Percentiles rank a stretch among this genome's conserved stretches.
Evolutionary conservation across 805 yeast genomes (phyloP).

Genomic region (Zygotorulaspora danielsina): DNA sequence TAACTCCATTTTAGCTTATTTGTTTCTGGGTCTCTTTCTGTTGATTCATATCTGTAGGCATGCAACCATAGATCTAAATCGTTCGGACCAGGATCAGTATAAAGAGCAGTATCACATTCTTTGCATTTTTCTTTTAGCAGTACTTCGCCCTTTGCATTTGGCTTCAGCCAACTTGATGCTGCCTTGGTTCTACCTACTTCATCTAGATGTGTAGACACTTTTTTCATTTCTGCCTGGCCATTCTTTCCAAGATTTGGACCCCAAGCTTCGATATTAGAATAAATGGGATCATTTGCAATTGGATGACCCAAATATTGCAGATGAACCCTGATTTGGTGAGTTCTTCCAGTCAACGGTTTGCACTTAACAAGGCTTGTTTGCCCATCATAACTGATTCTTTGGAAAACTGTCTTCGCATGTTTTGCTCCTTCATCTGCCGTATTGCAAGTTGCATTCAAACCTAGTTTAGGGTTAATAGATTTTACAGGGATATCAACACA

Average conservation of each 20-base stretch:
- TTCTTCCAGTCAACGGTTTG: slow-evolving; percentile 84
- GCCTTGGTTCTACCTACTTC: slow-evolving; percentile 65
- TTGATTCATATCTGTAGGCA: slow-evolving; percentile 74
- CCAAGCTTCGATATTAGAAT: slow-evolving; percentile 77
- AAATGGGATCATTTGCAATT: slow-evolving; percentile 88
- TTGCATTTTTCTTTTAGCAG: slow-evolving; percentile 56
- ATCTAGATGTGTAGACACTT: slow-evolving; percentile 49
- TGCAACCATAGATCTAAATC: slow-evolving; percentile 89
- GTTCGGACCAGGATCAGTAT: slow-evolving; percentile 83
- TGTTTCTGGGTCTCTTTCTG: slow-evolving; percentile 29
- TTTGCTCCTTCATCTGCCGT: slow-evolving; percentile 41
- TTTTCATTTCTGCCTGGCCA: slow-evolving; percentile 47
- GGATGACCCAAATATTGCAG: slow-evolving; percentile 85
- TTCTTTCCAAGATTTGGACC: slow-evolving; percentile 67
- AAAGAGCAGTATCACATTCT: slow-evolving; percentile 64
- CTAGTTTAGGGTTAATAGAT: slow-evolving; percentile 70
- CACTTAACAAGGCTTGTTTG: slow-evolving; percentile 66
- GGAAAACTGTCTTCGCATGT: slow-evolving; percentile 69
- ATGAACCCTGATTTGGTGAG: slow-evolving; percentile 94
- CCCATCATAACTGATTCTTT: slow-evolving; percentile 63
- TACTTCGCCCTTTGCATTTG: slow-evolving; percentile 58
- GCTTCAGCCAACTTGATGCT: slow-evolving; percentile 66
- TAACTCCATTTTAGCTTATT: slow-evolving; percentile 57
- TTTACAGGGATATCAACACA: slow-evolving; percentile 62
- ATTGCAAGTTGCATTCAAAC: slow-evolving; percentile 52